Conservation (phyloP, 495 filamentous ascomycete species). For the Daldinia childiae region DNA sequence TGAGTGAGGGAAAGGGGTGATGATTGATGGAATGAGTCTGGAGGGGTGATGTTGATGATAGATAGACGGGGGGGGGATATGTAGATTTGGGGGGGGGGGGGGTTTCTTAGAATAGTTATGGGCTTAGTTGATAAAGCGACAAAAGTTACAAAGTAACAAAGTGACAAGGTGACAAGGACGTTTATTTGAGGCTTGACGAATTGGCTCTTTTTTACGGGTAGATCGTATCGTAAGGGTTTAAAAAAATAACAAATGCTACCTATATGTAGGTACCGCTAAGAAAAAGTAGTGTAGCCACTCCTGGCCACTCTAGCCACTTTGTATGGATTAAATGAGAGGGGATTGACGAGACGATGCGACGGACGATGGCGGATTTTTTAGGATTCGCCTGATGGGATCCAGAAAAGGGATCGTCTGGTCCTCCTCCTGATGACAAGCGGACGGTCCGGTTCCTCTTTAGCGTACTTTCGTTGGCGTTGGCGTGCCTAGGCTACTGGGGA, state of each 20-base stretch:
- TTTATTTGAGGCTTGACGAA: slow-evolving; percentile 33
- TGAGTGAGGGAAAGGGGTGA: too few species aligned
- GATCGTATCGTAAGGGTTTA: slow-evolving; percentile 29
- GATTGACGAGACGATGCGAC: slow-evolving; percentile 21
- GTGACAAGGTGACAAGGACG: neutral
- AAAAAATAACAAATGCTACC: neutral
- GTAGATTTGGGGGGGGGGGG: slow-evolving; percentile 7
- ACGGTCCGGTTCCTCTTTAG: slow-evolving; percentile 25
- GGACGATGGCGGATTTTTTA: slow-evolving; percentile 31
- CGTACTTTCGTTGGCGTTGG: slow-evolving; percentile 17
- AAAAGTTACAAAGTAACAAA: slow-evolving; percentile 1
- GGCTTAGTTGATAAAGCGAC: slow-evolving; percentile 1
- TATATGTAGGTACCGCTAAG: neutral
- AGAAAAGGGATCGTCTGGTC: slow-evolving; percentile 36
- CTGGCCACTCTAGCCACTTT: slow-evolving; percentile 27
- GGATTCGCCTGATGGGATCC: slow-evolving; percentile 25
- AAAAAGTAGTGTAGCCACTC: slow-evolving; percentile 8
- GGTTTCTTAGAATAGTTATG: slow-evolving; percentile 4
- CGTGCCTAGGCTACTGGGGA: slow-evolving; percentile 9
- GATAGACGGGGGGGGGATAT: slow-evolving; percentile 27
- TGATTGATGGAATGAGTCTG: too few species aligned
- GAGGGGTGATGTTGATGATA: slow-evolving; percentile 14
- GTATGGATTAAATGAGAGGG: slow-evolving; percentile 1
- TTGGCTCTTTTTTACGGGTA: slow-evolving; percentile 35
- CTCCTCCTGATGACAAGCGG: slow-evolving; percentile 12